A percentile compares a stretch with the other conserved stretches of the same genome.
These are phyloP conservation scores for Ceratopteris richardii DNA, from an alignment of 75 land plant species.

Conservation along the genomic window DNA sequence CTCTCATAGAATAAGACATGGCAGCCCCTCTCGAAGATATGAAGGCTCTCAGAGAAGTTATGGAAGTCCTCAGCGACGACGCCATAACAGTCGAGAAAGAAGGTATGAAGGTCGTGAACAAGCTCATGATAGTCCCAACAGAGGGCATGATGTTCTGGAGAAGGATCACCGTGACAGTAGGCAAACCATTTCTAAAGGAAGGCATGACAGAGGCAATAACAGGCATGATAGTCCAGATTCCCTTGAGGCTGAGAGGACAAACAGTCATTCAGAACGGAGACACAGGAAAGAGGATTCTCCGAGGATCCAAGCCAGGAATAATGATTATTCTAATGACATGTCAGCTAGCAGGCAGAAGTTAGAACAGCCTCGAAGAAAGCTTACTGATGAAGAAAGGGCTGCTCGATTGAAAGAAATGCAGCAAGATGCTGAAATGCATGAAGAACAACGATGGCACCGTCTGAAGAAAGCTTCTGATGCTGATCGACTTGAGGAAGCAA, in stretches of 20 bases:
- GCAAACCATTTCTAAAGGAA: neutral
- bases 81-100: neutral
- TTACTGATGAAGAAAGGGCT: conserved; percentile 78
- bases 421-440: conserved; percentile 80
- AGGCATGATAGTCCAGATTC: conserved; percentile 13
- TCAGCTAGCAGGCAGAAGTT: conserved; percentile 2
- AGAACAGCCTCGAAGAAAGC: conserved; percentile 32
- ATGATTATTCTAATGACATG: neutral
- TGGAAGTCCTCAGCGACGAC: neutral
- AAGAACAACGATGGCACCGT: conserved; percentile 89
- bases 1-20: no score
- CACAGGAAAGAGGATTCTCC: neutral
- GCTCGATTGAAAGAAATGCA: conserved; percentile 75
- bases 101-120: neutral
- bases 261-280: neutral
- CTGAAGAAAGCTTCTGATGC: conserved; percentile 71
- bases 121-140: neutral
- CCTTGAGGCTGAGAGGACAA: neutral
- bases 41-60: no score
- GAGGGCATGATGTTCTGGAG: neutral
- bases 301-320: neutral
- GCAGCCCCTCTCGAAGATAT: no score
- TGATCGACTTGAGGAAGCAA: conserved; percentile 48
- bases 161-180: no score
- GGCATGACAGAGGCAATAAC: neutral